Evolutionary conservation across 1,284 basidiomycete species (phyloP), one percentile per base, ranked within the genome.

Genomic region (Trichosporon faecale): DNA sequence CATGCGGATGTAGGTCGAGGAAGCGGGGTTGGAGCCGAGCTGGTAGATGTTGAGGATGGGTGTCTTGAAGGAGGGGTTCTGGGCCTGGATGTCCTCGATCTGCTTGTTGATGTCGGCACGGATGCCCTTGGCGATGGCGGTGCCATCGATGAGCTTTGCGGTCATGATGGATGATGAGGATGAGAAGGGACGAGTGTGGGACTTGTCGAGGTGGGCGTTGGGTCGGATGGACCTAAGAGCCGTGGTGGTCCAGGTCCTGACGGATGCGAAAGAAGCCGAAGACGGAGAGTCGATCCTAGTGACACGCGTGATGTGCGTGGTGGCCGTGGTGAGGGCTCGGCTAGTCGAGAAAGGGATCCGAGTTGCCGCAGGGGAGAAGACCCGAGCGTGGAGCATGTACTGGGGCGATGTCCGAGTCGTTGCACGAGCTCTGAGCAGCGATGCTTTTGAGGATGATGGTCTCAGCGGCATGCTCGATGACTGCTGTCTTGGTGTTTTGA

Each of bases 1-100:
- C 96, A 98, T 98, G 79, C 94, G 93, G 75, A 99, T 91, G 85
- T 99, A 99, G 67, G 91, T 91, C 37, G 87, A 86, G 8, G 95
- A 98, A 80, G 98, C 96, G 49, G 93, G 90, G 73, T 92, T 90
- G 37, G 89, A 88, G 66, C 97, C 97, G 68, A 95, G 95, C 85
- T 99, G 97, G 69, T 99, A 89, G 84, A 99, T 95, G 78, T 90
- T 91, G 44, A 99, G 89, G 83, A 91, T 89, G 49, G 83, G 83
- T 18, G 95, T 92, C 78, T 91, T 88, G 86, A 99, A 98, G 57
- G 91, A 91, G 27, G 94, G 91, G 82, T 89, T 89, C 72, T 85
- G 86, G 11, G 88, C 80, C 79, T 83, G 80, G 68, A 90, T 82
- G 3, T 87, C 77, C 61, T 85, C 85, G 81, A 96, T 92, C 70